Conservation (phyloP, 1,139 yeast species). For the Lodderomyces margitis region DNA sequence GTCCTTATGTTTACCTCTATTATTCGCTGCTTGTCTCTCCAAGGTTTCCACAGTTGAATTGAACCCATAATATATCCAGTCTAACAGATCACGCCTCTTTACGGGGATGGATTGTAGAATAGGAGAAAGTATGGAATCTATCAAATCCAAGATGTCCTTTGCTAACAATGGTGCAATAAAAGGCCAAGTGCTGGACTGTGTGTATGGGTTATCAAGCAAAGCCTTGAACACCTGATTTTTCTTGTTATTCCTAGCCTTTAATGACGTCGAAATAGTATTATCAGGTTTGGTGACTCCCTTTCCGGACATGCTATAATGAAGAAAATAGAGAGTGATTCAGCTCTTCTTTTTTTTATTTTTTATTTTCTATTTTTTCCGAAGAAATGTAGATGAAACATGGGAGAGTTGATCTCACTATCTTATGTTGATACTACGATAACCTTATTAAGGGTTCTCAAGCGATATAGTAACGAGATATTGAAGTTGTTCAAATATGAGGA, state of each 20-base stretch:
- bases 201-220: slow-evolving; percentile 57
- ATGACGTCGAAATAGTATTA: slow-evolving; percentile 51
- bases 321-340: too few relatives aligned
- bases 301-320: neutral
- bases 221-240: slow-evolving; percentile 59
- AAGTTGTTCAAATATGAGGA: too few relatives aligned
- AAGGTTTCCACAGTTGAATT: slow-evolving; percentile 51
- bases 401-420: too few relatives aligned
- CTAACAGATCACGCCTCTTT: slow-evolving; percentile 12
- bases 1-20: slow-evolving; percentile 13
- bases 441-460: too few relatives aligned
- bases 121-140: slow-evolving; percentile 36
- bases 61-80: slow-evolving; percentile 46
- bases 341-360: too few relatives aligned
- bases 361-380: too few relatives aligned
- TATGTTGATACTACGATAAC: too few relatives aligned
- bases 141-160: slow-evolving; percentile 36
- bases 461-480: too few relatives aligned
- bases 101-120: slow-evolving; percentile 19
- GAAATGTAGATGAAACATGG: too few relatives aligned
- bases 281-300: slow-evolving; percentile 23
- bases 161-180: slow-evolving; percentile 38
- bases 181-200: slow-evolving; percentile 54
- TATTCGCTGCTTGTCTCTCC: slow-evolving; percentile 44
- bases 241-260: slow-evolving; percentile 43